These are phyloP conservation scores for Leishmania arabica DNA, from an alignment of 208 protist species.

Conservation along the genomic window DNA sequence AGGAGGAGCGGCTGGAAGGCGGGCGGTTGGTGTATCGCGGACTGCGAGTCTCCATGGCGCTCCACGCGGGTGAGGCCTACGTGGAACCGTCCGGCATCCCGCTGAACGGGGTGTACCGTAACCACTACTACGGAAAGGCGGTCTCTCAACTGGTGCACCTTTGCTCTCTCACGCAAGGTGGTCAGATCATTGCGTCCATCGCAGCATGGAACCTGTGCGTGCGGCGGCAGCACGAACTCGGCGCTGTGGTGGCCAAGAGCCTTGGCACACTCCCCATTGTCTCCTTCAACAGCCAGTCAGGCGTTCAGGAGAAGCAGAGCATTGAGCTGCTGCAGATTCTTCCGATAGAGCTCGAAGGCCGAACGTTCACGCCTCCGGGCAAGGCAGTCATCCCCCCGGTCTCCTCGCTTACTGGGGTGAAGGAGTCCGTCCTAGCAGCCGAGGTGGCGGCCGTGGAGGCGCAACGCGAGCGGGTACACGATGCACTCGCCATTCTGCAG, in stretches of 20 bases:
- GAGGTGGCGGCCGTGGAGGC: conserved; percentile 70
- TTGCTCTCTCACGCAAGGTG: conserved; percentile 67
- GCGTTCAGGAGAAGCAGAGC: conserved; percentile 71
- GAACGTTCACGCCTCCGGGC: conserved; percentile 44
- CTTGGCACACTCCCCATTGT: conserved; percentile 61
- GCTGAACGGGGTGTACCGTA: conserved; percentile 41
- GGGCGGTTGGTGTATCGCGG: conserved; percentile 57
- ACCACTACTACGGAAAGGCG: conserved; percentile 84
- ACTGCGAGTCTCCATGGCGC: conserved; percentile 68
- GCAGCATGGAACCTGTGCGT: conserved; percentile 73
- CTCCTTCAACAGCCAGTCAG: conserved; percentile 71
- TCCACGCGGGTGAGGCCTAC: conserved; percentile 77
- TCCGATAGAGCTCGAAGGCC: conserved; percentile 44
- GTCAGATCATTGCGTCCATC: conserved; percentile 75
- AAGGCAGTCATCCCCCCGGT: conserved; percentile 35
- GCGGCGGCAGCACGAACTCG: conserved; percentile 57
- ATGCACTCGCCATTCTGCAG: conserved; percentile 50
- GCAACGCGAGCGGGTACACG: conserved; percentile 45
- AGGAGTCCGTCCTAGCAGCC: conserved; percentile 47
- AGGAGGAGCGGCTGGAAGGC: conserved; percentile 32
- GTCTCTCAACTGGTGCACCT: conserved; percentile 82
- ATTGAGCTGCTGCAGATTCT: conserved; percentile 67
- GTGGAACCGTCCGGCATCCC: conserved; percentile 74
- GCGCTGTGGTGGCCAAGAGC: conserved; percentile 46
- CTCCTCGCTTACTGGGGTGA: conserved; percentile 49